Conservation (phyloP, 768 basidiomycete species). For the Russula dissimulans region DNA sequence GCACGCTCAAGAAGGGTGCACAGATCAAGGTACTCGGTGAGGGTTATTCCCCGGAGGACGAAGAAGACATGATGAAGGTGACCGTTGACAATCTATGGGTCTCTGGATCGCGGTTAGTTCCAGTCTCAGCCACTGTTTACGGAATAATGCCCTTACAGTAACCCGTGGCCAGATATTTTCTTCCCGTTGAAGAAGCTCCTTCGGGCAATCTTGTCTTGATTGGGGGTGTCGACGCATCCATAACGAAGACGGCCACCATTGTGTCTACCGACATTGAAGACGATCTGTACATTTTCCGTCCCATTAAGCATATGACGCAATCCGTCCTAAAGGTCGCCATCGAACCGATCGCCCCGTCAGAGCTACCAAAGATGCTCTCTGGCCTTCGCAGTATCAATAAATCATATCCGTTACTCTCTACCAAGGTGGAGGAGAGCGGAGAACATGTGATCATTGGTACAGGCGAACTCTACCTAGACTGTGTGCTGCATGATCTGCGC, state of each 20-base stretch:
- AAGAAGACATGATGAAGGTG: conserved; percentile 92
- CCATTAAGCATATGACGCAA: conserved; percentile 94
- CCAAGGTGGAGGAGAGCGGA: conserved; percentile 97
- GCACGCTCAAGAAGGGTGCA: conserved; percentile 76
- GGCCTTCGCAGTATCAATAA: conserved; percentile 96
- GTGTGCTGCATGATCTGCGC: conserved; percentile 91
- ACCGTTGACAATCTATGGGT: conserved; percentile 86
- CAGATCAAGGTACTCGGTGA: conserved; percentile 95
- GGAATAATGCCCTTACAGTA: neutral
- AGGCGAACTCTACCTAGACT: conserved; percentile 94
- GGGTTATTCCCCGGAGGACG: conserved; percentile 96
- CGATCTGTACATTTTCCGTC: conserved; percentile 90
- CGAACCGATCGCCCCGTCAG: conserved; percentile 94
- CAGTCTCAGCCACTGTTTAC: neutral
- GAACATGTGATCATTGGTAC: conserved; percentile 97
- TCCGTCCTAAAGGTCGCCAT: conserved; percentile 97
- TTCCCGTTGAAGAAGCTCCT: conserved; percentile 79
- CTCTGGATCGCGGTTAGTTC: conserved; percentile 70
- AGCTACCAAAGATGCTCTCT: conserved; percentile 97
- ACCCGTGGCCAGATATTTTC: conserved; percentile 58
- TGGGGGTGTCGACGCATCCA: conserved; percentile 87
- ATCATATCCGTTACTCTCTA: conserved; percentile 87
- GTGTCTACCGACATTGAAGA: conserved; percentile 65
- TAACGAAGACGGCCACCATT: conserved; percentile 90
- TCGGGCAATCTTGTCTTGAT: conserved; percentile 92